Percentiles rank a stretch among this genome's conserved stretches.
Conservation (phyloP, 768 basidiomycete genomes). For the Sporobolomyces roseus region DNA sequence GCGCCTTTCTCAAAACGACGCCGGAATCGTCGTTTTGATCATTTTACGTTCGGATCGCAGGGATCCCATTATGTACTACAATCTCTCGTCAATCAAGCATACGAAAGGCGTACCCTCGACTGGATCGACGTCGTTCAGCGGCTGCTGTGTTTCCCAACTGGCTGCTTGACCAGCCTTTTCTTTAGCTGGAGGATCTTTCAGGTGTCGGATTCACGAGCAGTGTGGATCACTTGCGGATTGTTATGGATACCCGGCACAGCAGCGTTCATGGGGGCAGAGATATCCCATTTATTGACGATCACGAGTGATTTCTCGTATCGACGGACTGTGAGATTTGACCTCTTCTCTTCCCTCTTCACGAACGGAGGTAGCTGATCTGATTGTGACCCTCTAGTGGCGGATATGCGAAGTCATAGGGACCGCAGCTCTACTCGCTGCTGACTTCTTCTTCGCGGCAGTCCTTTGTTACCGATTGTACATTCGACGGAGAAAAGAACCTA, state of each 20-base stretch:
- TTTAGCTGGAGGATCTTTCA: constrained; percentile 8
- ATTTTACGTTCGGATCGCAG: background rate
- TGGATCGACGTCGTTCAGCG: constrained; percentile 19
- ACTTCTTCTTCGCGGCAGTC: constrained; percentile 1
- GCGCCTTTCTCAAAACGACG: background rate
- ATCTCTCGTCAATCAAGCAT: background rate
- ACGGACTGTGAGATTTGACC: background rate
- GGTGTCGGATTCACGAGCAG: background rate
- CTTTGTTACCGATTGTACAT: background rate
- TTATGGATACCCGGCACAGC: background rate
- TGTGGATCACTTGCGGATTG: background rate
- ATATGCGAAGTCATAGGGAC: constrained; percentile 2
- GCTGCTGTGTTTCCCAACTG: background rate
- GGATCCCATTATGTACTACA: constrained; percentile 4
- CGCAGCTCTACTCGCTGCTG: background rate
- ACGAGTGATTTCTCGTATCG: background rate
- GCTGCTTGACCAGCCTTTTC: background rate
- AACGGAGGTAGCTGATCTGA: background rate
- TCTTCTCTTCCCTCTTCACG: background rate
- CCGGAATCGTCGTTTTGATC: no score
- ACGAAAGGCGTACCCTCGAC: background rate
- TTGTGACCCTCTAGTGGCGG: background rate
- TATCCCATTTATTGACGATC: background rate
- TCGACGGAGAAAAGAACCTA: background rate
- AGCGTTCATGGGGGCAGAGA: background rate